Conservation (phyloP, 129 eudicot genomes). For the Silybum marianum region DNA sequence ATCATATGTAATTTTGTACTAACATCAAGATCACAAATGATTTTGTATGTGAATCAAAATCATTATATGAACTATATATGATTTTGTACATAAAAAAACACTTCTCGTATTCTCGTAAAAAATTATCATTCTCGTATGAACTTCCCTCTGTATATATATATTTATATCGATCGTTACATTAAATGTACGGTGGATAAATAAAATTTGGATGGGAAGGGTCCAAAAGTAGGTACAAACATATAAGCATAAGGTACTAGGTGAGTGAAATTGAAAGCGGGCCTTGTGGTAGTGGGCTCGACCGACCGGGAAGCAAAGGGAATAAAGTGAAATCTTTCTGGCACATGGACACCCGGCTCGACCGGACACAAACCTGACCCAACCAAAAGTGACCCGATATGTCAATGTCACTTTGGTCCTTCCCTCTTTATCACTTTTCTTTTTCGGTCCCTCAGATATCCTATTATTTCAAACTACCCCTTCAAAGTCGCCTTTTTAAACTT, state of each 20-base stretch:
- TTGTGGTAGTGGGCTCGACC: slow-evolving; percentile 40
- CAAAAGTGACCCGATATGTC: slow-evolving; percentile 13
- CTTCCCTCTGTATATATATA: too few species aligned
- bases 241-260: not conserved
- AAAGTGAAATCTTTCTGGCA: slow-evolving; percentile 38
- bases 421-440: slow-evolving; percentile 16
- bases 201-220: not conserved
- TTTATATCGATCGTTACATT: too few species aligned
- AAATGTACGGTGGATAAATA: not conserved
- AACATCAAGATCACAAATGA: too few species aligned
- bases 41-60: too few species aligned
- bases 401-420: slow-evolving; percentile 17
- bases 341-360: slow-evolving; percentile 40
- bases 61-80: too few species aligned
- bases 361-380: slow-evolving; percentile 30
- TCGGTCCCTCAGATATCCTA: slow-evolving; percentile 1
- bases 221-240: slow-evolving; percentile 16
- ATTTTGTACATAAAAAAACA: too few species aligned
- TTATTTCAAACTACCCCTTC: slow-evolving; percentile 2
- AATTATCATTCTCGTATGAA: too few species aligned
- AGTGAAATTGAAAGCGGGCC: slow-evolving; percentile 29
- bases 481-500: slow-evolving; percentile 2
- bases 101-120: too few species aligned
- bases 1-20: too few species aligned
- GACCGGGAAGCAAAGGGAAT: slow-evolving; percentile 54